Evolutionary conservation across 257 asterid genomes (phyloP).

Genomic region (Leptodermis oblonga): DNA sequence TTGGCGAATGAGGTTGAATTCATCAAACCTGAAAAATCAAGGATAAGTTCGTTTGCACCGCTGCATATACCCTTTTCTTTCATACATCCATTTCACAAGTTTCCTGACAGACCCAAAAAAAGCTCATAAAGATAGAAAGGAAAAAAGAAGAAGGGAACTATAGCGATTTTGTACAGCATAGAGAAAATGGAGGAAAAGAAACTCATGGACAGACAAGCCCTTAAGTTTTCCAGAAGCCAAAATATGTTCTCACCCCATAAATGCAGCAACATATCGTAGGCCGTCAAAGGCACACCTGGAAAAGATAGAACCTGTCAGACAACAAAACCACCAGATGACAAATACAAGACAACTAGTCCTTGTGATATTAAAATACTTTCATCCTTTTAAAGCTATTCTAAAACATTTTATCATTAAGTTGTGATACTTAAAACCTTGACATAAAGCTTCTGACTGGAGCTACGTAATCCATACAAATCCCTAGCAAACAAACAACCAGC

Average conservation of each 20-base stretch:
- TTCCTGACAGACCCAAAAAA: not conserved
- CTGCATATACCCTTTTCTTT: not conserved
- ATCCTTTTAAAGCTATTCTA: not conserved
- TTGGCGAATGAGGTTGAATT: slow-evolving; percentile 80
- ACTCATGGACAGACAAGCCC: not conserved
- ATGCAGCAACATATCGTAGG: slow-evolving; percentile 93
- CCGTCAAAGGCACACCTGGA: slow-evolving; percentile 98
- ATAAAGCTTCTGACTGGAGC: not conserved
- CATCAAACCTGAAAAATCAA: slow-evolving; percentile 66
- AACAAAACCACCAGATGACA: slow-evolving; percentile 14
- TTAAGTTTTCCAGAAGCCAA: slow-evolving; percentile 2
- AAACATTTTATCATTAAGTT: not conserved
- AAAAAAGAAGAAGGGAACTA: not conserved
- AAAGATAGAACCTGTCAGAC: slow-evolving; percentile 17
- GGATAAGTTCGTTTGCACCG: slow-evolving; percentile 11
- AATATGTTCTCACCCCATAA: slow-evolving; percentile 62
- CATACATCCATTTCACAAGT: not conserved
- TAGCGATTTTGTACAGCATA: not conserved
- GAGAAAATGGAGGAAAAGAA: not conserved
- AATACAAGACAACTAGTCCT: not conserved
- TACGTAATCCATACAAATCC: not conserved
- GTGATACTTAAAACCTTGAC: not conserved
- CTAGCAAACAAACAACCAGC: not conserved
- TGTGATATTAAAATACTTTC: not conserved
- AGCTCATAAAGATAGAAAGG: not conserved